Evolutionary conservation across 1,284 basidiomycete genomes (phyloP).

Genomic region (Microbotryum lychnidis-dioicae): DNA sequence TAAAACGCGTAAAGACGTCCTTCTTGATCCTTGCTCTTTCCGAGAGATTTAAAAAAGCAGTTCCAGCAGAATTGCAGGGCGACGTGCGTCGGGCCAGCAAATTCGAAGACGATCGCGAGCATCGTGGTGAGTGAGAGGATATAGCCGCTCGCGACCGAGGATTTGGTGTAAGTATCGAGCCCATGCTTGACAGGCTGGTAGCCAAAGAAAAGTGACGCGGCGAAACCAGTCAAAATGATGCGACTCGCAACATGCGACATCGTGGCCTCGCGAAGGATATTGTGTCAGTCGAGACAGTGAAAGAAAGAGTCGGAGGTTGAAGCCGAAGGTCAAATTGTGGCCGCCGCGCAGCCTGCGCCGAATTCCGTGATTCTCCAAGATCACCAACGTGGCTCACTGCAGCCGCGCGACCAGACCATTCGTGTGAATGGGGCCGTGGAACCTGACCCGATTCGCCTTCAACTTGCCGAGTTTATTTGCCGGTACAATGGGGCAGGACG

Average conservation of each 20-base stretch:
- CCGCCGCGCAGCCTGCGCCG: too few relatives aligned
- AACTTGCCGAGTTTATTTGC: too few relatives aligned
- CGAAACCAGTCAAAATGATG: not conserved
- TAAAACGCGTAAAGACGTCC: constrained; percentile 51
- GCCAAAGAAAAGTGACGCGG: constrained; percentile 1
- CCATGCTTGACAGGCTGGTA: constrained; percentile 13
- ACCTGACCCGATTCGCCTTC: too few relatives aligned
- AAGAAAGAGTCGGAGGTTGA: too few relatives aligned
- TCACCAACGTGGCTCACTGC: too few relatives aligned
- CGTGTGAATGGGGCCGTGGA: too few relatives aligned
- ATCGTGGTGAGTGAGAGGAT: constrained; percentile 5
- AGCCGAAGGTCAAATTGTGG: too few relatives aligned
- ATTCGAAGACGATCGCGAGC: not conserved
- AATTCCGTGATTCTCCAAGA: too few relatives aligned
- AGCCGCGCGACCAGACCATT: too few relatives aligned
- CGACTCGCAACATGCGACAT: not conserved
- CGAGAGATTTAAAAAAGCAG: constrained; percentile 43
- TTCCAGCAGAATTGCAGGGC: constrained; percentile 23
- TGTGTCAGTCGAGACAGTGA: not conserved
- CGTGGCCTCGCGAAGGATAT: not conserved
- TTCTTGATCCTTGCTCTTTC: constrained; percentile 38
- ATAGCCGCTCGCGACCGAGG: constrained; percentile 1
- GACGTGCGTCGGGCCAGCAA: constrained; percentile 2
- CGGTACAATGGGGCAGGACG: too few relatives aligned
- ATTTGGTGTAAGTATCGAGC: constrained; percentile 8